Evolutionary conservation across 2,329 filamentous ascomycete genomes (phyloP), one percentile per base, ranked within the genome.

Genomic region (Phaeosphaeriaceae sp.): DNA sequence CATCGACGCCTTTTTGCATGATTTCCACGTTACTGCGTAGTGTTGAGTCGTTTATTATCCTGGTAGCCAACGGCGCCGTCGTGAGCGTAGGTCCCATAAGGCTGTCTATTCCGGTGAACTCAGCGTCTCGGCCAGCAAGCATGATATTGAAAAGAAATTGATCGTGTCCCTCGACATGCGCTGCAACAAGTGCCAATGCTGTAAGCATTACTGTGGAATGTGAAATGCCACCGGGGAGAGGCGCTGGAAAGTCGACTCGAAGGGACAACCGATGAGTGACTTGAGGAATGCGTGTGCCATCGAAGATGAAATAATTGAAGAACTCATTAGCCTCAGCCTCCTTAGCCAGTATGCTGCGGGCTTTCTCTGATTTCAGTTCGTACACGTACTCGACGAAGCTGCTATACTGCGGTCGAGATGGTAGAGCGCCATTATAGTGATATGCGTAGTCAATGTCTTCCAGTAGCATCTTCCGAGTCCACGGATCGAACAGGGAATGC

Each of bases 381-480:
- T 46, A 46, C 43, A 46, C 43, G 19, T 46, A 46, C 19, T 46
- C 7, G 19, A 46, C 11, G 19, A 46, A 46, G 19, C 11, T 23
- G 1, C 15, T 46, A 11, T 46, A 46, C 5, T 23, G 43, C 17
- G 43, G 43, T 11, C 43, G 43, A 4, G 19, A n/a, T 9, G 43
- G 43, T 15, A 9, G 43, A 46, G 23, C 43, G 43, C 19, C 15
- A 21, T 46, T 46, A 5, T 23, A 21, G 43, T 46, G 43, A 46
- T 46, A 46, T 46, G 22, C 43, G 43, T 23, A 46, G 19, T 46
- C 43, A 46, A 46, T 46, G 43, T 46, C 43, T 46, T 46, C 43
- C 19, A 46, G 9, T 46, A 46, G 19, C 43, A 46, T 46, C 43
- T n/a, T 46, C 23, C 43, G 43, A 46, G 15, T 21, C 43, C 43